These are phyloP conservation scores for Aspergillus bombycis DNA, from an alignment of 2,329 filamentous ascomycete species.

Conservation along the genomic window DNA sequence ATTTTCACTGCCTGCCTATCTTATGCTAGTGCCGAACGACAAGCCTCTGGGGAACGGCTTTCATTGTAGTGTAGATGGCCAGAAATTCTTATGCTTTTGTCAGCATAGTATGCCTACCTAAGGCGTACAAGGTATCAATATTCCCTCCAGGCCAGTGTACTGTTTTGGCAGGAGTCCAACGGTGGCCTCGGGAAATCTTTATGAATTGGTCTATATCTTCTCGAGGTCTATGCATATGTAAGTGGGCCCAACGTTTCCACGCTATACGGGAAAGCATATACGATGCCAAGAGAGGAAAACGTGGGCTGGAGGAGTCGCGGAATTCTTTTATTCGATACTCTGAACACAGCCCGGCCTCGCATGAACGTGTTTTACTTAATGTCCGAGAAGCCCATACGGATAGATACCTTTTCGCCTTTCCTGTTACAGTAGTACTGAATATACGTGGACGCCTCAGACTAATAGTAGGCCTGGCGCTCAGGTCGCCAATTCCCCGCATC, in stretches of 20 bases:
- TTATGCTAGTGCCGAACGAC: background rate
- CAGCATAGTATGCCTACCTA: background rate
- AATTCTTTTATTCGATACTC: background rate
- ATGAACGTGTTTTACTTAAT: background rate
- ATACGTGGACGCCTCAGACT: background rate
- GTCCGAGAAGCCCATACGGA: background rate
- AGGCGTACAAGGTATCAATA: background rate
- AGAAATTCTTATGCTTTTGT: background rate
- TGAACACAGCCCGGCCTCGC: background rate
- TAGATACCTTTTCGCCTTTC: background rate
- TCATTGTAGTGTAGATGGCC: background rate
- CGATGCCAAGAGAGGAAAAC: background rate
- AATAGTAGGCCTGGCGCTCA: background rate
- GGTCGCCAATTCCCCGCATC: background rate
- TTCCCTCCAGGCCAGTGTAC: background rate
- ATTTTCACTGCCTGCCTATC: background rate
- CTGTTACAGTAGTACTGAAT: background rate
- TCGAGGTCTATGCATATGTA: background rate
- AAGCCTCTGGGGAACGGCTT: background rate
- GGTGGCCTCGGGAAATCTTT: background rate
- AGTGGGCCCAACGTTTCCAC: background rate
- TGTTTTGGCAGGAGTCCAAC: background rate
- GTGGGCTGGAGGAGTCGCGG: too few species aligned
- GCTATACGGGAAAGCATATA: background rate
- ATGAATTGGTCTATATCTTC: background rate